These are phyloP conservation scores for Pythium rhizo-oryzae DNA, from an alignment of 352 stramenopile species.

Conservation along the genomic window DNA sequence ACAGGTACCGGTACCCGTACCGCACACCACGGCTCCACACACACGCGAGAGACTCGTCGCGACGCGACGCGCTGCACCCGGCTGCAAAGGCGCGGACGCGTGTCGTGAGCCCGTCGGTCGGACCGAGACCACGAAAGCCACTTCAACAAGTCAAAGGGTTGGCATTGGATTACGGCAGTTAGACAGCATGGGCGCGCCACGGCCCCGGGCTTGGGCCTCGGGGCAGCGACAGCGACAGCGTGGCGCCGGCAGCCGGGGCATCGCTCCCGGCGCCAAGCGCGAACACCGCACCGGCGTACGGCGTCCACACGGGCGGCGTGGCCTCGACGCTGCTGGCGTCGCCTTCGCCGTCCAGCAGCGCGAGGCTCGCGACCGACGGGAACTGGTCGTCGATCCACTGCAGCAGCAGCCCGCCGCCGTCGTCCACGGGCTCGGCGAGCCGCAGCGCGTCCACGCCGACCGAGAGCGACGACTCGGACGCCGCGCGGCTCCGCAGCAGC, in stretches of 20 bases:
- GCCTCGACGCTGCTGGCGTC: background rate
- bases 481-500: background rate
- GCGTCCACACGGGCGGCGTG: constrained; percentile 3
- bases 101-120: too few species aligned
- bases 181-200: too few species aligned
- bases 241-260: too few species aligned
- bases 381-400: constrained; percentile 26
- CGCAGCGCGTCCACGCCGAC: constrained; percentile 1
- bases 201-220: too few species aligned
- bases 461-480: constrained; percentile 1
- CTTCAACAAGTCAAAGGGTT: too few species aligned
- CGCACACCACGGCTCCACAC: too few species aligned
- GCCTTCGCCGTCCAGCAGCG: constrained; percentile 9
- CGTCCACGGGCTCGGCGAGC: background rate
- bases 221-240: too few species aligned
- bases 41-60: too few species aligned
- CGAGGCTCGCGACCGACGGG: constrained; percentile 18
- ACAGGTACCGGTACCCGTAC: too few species aligned
- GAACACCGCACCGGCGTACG: background rate
- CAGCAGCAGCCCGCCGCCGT: constrained; percentile 2
- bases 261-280: too few species aligned
- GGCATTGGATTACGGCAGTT: too few species aligned
- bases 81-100: background rate
- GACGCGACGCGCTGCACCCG: background rate
- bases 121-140: too few species aligned